Evolutionary conservation across 768 basidiomycete genomes (phyloP), one percentile per base, ranked within the genome.

Genomic region (Mycena alexandri): DNA sequence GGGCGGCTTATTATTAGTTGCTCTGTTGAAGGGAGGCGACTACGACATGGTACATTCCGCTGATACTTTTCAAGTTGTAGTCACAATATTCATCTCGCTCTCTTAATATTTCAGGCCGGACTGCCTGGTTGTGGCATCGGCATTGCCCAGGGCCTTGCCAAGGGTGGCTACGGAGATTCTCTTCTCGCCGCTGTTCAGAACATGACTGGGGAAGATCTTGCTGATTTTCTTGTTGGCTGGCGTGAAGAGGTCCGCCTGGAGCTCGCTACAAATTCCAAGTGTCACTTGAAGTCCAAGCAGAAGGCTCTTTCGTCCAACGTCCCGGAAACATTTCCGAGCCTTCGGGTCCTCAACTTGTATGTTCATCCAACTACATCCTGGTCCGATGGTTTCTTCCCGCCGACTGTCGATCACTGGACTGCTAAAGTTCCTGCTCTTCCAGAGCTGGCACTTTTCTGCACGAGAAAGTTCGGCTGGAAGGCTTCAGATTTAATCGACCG

Each of bases 71-170:
- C 11, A 36, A 36, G 7, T 36, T 36, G 4, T 11, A 38, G 4
- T 10, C 38, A 5, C 38, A 38, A 5, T 38, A 38, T 5, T 38
- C 38, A 38, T 38, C 34, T 36, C 5, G 29, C 29, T 29, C 29
- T 29, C 6, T 29, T 29, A 29, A 38, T 38, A 36, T 42, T 44
- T 21, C 48, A 71, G 72, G 63, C 16, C 19, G 74, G 75, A 16
- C 63, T 74, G n/a, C 17, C 76, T 10, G 80, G 85, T 10, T 87
- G 85, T 61, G 88, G 90, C 1, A 76, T 80, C 4, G 80, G 78
- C 24, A 88, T 85, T 44, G 88, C 90, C 4, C 82, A 84, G 25
- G 88, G 81, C 2, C 85, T 93, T 0, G 89, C 89, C 0, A 82
- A 82, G 55, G 84, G 84, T 34, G 89, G 89, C 0, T 84, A 89